Conservation (phyloP, 1,284 basidiomycete species). For the Chondrostereum purpureum region DNA sequence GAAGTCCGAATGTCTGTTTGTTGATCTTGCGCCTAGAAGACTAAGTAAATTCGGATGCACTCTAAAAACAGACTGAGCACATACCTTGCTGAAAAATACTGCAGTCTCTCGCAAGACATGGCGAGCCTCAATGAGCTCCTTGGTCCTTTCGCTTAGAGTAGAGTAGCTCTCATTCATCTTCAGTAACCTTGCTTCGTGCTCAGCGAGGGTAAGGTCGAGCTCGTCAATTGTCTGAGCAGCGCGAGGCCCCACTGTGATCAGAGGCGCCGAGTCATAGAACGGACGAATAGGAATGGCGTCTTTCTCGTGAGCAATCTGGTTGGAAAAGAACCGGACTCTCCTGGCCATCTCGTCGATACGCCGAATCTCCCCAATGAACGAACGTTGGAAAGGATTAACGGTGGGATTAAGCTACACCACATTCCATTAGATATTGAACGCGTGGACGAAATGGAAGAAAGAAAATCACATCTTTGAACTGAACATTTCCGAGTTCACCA, state of each 20-base stretch:
- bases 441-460: background rate
- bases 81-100: conserved; percentile 88
- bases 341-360: conserved; percentile 95
- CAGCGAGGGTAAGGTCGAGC: conserved; percentile 80
- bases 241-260: conserved; percentile 83
- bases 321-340: conserved; percentile 84
- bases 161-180: conserved; percentile 97
- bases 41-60: conserved; percentile 11
- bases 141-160: conserved; percentile 79
- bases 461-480: conserved; percentile 90
- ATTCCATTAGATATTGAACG: conserved; percentile 10
- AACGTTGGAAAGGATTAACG: conserved; percentile 97
- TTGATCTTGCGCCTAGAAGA: conserved; percentile 67
- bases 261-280: conserved; percentile 74
- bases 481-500: conserved; percentile 91
- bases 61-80: conserved; percentile 16
- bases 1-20: conserved; percentile 79
- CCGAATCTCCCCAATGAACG: conserved; percentile 94
- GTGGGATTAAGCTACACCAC: conserved; percentile 78
- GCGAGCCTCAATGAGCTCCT: conserved; percentile 87
- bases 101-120: conserved; percentile 95
- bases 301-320: conserved; percentile 83
- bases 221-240: conserved; percentile 93
- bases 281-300: conserved; percentile 78
- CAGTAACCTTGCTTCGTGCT: conserved; percentile 80